Conservation (phyloP, 2,329 filamentous ascomycete species). For the Penicillium nordicum region DNA sequence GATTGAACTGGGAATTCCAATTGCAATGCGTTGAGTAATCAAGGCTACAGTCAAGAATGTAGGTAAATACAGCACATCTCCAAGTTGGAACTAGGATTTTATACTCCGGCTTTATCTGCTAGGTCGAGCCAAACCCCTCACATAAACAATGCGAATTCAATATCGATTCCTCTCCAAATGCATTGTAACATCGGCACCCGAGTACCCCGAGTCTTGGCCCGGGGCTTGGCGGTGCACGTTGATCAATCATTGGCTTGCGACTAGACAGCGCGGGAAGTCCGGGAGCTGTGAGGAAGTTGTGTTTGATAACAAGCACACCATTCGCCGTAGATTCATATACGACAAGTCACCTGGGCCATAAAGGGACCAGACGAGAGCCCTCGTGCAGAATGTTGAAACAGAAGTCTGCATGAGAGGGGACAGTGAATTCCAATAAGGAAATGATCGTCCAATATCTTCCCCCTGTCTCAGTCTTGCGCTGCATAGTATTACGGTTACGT, state of each 20-base stretch:
- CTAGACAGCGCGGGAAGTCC: not conserved
- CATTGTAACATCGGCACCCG: conserved; percentile 9
- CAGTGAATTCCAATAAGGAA: not conserved
- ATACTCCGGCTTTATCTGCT: not conserved
- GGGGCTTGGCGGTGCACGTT: conserved; percentile 16
- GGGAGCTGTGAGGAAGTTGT: not conserved
- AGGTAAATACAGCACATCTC: not conserved
- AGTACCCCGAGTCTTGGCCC: conserved; percentile 8
- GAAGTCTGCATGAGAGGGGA: not conserved
- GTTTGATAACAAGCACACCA: not conserved
- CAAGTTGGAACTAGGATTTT: not conserved
- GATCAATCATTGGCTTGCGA: not conserved
- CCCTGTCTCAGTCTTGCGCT: not conserved
- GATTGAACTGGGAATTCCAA: not conserved
- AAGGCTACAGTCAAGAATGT: not conserved
- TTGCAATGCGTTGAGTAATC: not conserved
- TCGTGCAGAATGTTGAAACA: not conserved
- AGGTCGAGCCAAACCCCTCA: not conserved
- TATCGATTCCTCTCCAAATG: not conserved
- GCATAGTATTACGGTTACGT: not conserved
- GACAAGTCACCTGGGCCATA: not conserved
- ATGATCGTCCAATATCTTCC: not conserved
- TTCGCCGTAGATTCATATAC: not conserved
- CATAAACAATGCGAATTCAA: not conserved
- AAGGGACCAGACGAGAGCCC: not conserved